Conservation (phyloP, 768 basidiomycete genomes). For the Pisolithus marmoratus region DNA sequence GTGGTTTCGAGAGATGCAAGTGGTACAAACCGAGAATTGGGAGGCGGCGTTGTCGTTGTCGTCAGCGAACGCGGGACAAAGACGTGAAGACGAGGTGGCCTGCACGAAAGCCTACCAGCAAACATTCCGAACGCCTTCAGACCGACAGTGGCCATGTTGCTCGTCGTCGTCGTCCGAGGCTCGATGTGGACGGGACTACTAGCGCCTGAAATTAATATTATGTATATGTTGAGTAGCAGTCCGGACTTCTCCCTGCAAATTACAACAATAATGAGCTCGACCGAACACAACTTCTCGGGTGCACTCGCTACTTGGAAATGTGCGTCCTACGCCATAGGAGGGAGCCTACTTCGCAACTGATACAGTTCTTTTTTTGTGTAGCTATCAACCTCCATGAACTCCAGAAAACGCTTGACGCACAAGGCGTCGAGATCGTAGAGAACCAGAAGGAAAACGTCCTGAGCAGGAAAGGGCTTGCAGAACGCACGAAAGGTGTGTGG, state of each 20-base stretch:
- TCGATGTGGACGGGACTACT: background rate
- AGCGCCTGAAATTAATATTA: background rate
- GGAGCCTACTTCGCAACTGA: background rate
- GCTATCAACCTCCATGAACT: conserved; percentile 86
- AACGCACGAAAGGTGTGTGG: conserved; percentile 83
- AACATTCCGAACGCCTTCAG: background rate
- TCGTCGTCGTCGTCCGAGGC: background rate
- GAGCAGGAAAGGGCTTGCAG: conserved; percentile 89
- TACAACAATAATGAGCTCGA: conserved; percentile 19
- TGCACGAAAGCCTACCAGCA: background rate
- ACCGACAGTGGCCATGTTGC: background rate
- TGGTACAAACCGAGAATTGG: conserved; percentile 16
- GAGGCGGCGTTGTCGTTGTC: background rate
- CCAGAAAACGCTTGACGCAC: conserved; percentile 88
- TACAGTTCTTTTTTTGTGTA: conserved; percentile 22
- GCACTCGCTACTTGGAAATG: conserved; percentile 92
- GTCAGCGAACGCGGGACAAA: conserved; percentile 7
- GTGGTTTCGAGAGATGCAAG: conserved; percentile 18
- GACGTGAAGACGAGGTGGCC: conserved; percentile 2
- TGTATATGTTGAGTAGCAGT: background rate
- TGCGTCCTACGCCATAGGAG: conserved; percentile 25
- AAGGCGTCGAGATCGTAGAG: conserved; percentile 94
- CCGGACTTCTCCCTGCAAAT: background rate
- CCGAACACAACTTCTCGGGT: conserved; percentile 86
- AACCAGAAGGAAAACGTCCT: conserved; percentile 97